Conservation (phyloP, 139 green algal genomes). For the Limnomonas spitsbergensis region DNA sequence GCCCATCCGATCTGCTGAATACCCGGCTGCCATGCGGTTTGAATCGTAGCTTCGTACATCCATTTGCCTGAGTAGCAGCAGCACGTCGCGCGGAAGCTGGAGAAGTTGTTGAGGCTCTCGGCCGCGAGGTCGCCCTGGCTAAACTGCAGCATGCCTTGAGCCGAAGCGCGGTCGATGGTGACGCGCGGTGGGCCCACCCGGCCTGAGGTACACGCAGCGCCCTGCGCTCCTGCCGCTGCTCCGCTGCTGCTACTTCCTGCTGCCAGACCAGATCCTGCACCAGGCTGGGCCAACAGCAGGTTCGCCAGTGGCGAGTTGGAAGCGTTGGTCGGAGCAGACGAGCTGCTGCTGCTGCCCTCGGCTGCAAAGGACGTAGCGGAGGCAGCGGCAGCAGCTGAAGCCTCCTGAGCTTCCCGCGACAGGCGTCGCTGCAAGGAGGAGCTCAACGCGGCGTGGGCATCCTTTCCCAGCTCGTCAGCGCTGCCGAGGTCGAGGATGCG, state of each 20-base stretch:
- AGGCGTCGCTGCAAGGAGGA: not conserved
- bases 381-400: not conserved
- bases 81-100: conserved; percentile 61
- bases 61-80: conserved; percentile 75
- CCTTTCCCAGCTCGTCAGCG: not conserved
- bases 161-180: not conserved
- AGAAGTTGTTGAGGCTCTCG: conserved; percentile 68
- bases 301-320: no score
- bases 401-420: not conserved
- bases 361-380: not conserved
- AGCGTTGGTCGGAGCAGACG: no score
- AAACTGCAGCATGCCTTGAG: not conserved
- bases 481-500: not conserved
- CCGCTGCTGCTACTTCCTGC: no score
- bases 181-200: conserved; percentile 2
- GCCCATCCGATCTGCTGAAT: conserved; percentile 92
- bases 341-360: not conserved
- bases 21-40: conserved; percentile 33
- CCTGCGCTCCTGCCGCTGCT: no score
- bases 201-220: not conserved
- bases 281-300: no score
- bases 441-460: not conserved
- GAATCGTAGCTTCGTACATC: conserved; percentile 86
- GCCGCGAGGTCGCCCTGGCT: not conserved
- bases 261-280: no score